Base-by-base conservation (phyloP, 2,329 filamentous ascomycete species). In the Aquanectria penicillioides region DNA sequence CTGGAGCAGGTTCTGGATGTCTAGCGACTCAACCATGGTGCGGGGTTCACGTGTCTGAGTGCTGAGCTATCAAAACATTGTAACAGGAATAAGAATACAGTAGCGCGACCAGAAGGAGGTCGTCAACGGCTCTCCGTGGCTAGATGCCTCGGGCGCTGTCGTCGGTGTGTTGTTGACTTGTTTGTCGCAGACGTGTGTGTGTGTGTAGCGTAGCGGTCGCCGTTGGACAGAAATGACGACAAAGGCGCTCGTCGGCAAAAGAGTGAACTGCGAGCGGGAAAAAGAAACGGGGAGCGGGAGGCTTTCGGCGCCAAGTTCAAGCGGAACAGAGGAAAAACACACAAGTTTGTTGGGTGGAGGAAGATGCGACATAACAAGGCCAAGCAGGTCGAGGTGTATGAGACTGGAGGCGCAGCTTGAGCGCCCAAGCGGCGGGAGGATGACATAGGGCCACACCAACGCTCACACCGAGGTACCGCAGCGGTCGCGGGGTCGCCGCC, bases 1-100 rank as follows among this genome's bases (percentile, higher is more conserved):
- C 63, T 79, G 72, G 31, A 85, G 75, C 60, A 83, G 72, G 61
- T 77, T 75, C 37, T 82, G 74, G 33, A 84, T 78, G 63, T 82
- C 76, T 50, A 77, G 66, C 53, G 72, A 72, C 55, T 79, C 77
- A 54, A 74, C 76, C 80, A 82, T 83, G 43, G 64, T 78, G 73
- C 55, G 57, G 58, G n/a, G 57, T 66, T 56, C 64, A 66, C 49
- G 60, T 54, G 54, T 53, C 26, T 40, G 54, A 52, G 47, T 37
- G 44, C 51, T 38, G 33, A 38, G 46, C 34, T 61, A 58, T 62
- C 70, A 73, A 72, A 62, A 55, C 67, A 66, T 58, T 43, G 26
- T 58, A 48, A 60, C 60, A 58, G 48, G 40, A 38, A 47, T n/a
- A 20, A 31, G 31, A 54, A 26, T 48, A 49, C 20, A 59, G 51